Evolutionary conservation across 371 early-diverging fungal genomes (phyloP), one percentile per base, ranked within the genome.

Genomic region (Mortierella sp.): DNA sequence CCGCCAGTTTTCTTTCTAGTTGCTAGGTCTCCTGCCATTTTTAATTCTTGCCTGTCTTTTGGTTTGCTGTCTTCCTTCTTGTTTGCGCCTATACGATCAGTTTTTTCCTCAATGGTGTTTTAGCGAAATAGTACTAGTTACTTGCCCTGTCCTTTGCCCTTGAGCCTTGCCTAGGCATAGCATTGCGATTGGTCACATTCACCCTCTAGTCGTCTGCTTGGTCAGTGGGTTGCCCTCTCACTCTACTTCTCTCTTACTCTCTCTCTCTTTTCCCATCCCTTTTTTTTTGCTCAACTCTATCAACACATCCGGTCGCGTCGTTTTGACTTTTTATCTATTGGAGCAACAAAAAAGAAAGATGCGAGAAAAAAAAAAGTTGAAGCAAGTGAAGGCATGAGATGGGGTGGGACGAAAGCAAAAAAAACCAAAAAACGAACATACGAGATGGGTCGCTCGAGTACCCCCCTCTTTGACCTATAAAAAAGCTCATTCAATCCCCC

Each of bases 391-490:
- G 31, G 28, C 28, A 13, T 60, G 28, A 16, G 60, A 13, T 60
- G 28, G 2, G 13, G 10, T 3, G 26, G 24, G 14, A 28, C 14
- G 26, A 57, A 13, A 60, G 1, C 28, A 57, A 9, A 57, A 13
- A 26, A 57, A 11, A 60, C 14, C 54, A 28, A 31, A 19, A 7
- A 34, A 19, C 31, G 6, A 63, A 19, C 16, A 14, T 3, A 50
- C 16, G 63, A 63, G 63, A 63, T 63, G 34, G 63, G 34, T 63
- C 63, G 63, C 63, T 63, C 63, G 34, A 63, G 63, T 34, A 63
- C 14, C 55, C 14, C 50, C 10, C 10, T 48, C 55, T 55, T 55
- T n/a, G 31, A 11, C 28, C 6, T 31, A 7, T 28, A 16, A 19
- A 26, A 16, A 31, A 63, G 63, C 63, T 63, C 63, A 19, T 31